Base-by-base conservation (phyloP, 345 rosid genomes). In the Moricandia moricandioides region DNA sequence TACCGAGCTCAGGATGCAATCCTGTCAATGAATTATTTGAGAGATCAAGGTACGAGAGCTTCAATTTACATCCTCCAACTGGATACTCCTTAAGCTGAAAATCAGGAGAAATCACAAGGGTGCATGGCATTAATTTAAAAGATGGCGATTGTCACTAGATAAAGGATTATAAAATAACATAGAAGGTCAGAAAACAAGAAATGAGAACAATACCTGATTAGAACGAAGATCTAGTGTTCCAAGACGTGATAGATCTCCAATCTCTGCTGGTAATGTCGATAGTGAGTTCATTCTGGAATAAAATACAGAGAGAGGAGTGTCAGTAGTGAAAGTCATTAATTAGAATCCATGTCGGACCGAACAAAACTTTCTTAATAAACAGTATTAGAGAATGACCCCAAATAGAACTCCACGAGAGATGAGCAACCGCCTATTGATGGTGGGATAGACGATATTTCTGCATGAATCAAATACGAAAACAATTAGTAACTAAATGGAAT, bases 21-120 rank as follows among this genome's bases (percentile, higher is more conserved):
- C 90, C 98, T 58, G 82, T 74, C 85, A 93, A 87, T 31, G 98
- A 87, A 82, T 94, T 94, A 82, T 94, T 94, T 62, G 97, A 94
- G 64, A 94, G 90, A 82, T 94, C 98, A 63, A 94, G 85, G 76
- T 91, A 85, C 6, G 87, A 91, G 62, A 91, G 88, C 60, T 62
- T 84, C 75, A 91, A 67, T 70, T 80, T 84, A 84, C 97, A 94
- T 67, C 88, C 97, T 68, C 86, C 98, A 26, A 63, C 89, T 35
- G 96, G 92, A 79, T 85, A 91, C 69, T 87, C 96, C 82, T 88
- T 89, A 82, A 91, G 76, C 98, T 94, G 88, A 10, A 31, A 54
- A 71, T 83, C 71, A 55, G 77, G 13, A 70, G 67, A 54, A 67
- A 73, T 11, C 61, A 68, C 47, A 61, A 30, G 21, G 9, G 52